Evolutionary conservation across 1,139 yeast species (phyloP), one percentile per base, ranked within the genome.

Genomic region (Yueomyces sp.): DNA sequence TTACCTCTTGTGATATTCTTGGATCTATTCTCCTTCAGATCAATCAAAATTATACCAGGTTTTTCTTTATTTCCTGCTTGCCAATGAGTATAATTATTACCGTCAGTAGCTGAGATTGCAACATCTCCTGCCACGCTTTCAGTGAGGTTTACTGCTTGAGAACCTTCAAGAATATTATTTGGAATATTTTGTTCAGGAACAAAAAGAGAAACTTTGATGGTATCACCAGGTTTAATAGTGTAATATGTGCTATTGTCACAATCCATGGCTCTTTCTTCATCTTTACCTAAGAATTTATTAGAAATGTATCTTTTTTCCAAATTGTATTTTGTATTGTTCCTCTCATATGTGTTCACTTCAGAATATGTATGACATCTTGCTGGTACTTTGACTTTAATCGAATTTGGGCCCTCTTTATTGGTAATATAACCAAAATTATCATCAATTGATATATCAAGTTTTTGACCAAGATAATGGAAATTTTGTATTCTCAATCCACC

Each of bases 41-140:
- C 81, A 37, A 75, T 65, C 46, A 57, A 66, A 55, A 62, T 64
- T 51, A 53, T 58, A 3, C 68, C 66, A 1, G 59, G 56, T 3
- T 50, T 51, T 7, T 38, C 37, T 47, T 67, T 65, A 36, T 58
- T 50, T 9, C 65, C 63, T 27, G 78, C 63, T 45, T 82, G 87
- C 93, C 94, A 84, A 48, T 71, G 75, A 0, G 94, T 83, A 45
- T 78, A 75, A 51, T 80, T 81, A 55, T 81, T 86, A 6, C 95
- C 95, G 58, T 84, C 95, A 44, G 79, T 70, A 27, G 81, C 73
- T 48, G 81, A 72, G 29, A 69, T 60, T 1, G 81, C 64, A 31
- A 75, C 72, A 52, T 81, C 87, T 4, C 93, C 94, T 44, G 70
- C 72, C 11, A 72, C 73, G 41, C 89, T 81, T 31, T 72, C 69